Conservation (phyloP, 257 asterid genomes). For the Rhazya stricta region DNA sequence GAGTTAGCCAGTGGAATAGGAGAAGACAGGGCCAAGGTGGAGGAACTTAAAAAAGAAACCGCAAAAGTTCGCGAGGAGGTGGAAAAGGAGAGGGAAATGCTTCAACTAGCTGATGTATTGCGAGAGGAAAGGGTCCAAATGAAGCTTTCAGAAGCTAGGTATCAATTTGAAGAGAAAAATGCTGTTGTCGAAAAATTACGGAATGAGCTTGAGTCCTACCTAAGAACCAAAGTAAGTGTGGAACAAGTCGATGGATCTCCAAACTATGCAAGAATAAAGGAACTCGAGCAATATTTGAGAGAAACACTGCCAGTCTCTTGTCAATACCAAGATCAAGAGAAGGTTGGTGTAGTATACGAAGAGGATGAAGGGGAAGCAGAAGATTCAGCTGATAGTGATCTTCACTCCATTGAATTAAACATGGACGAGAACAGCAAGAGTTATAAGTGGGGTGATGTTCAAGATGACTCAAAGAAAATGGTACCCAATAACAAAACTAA, state of each 20-base stretch:
- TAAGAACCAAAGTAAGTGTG: constrained; percentile 49
- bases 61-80: constrained; percentile 67
- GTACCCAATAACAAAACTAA: constrained; percentile 30
- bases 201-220: constrained; percentile 64
- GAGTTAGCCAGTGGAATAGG: constrained; percentile 83
- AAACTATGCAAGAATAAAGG: constrained; percentile 61
- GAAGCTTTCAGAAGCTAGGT: constrained; percentile 92
- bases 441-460: constrained; percentile 48
- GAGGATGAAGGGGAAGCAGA: constrained; percentile 22
- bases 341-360: constrained; percentile 22
- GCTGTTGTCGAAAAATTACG: constrained; percentile 62
- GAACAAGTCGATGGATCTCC: constrained; percentile 59
- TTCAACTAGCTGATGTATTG: constrained; percentile 76
- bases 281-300: constrained; percentile 71
- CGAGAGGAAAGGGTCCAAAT: constrained; percentile 98
- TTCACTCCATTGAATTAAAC: constrained; percentile 37
- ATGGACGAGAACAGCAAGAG: constrained; percentile 27
- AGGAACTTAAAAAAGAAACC: constrained; percentile 61
- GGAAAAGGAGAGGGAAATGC: constrained; percentile 95
- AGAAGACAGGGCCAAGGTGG: constrained; percentile 81
- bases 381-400: constrained; percentile 29
- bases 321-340: constrained; percentile 30
- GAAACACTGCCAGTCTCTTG: constrained; percentile 57
- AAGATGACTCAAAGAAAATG: constrained; percentile 34
- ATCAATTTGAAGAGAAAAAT: constrained; percentile 89